Evolutionary conservation across 192 early-diverging fungal genomes (phyloP).

Genomic region (Coemansia guatemalensis): DNA sequence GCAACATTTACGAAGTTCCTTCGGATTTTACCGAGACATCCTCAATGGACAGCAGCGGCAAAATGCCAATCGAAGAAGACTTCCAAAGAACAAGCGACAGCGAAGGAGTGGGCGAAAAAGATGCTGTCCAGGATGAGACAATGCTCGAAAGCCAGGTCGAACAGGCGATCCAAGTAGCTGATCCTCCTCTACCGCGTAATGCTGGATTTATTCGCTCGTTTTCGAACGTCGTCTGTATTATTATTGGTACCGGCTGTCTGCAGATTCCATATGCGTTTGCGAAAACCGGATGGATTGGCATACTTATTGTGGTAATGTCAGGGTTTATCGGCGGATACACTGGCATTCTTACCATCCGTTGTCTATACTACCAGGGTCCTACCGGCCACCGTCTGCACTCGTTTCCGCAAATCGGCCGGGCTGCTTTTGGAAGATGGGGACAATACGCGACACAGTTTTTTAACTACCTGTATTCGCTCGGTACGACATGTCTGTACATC

Average conservation of each 20-base stretch:
- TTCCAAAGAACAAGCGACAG: not conserved
- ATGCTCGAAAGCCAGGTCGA: constrained; percentile 20
- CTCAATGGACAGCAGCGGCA: constrained; percentile 25
- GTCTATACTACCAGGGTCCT: constrained; percentile 61
- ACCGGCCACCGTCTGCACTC: constrained; percentile 50
- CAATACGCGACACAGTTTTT: constrained; percentile 61
- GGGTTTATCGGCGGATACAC: constrained; percentile 73
- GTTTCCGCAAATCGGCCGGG: constrained; percentile 65
- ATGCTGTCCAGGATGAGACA: constrained; percentile 21
- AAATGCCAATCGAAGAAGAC: constrained; percentile 26
- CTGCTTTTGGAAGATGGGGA: constrained; percentile 65
- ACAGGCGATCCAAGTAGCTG: constrained; percentile 1
- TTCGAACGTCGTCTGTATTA: constrained; percentile 69
- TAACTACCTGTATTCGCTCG: constrained; percentile 65
- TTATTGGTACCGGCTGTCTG: constrained; percentile 78
- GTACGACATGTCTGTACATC: constrained; percentile 65
- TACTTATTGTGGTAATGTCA: constrained; percentile 65
- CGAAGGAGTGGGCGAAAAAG: constrained; percentile 17
- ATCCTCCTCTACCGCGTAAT: constrained; percentile 27
- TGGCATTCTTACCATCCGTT: constrained; percentile 69
- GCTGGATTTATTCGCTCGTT: constrained; percentile 56
- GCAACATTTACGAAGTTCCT: constrained; percentile 19
- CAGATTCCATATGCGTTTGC: constrained; percentile 78
- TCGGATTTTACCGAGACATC: constrained; percentile 33
- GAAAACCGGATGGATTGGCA: constrained; percentile 78